phyloP scores from a whole-genome alignment of 805 yeast species.

The Kodamaea neixiangensis region DNA sequence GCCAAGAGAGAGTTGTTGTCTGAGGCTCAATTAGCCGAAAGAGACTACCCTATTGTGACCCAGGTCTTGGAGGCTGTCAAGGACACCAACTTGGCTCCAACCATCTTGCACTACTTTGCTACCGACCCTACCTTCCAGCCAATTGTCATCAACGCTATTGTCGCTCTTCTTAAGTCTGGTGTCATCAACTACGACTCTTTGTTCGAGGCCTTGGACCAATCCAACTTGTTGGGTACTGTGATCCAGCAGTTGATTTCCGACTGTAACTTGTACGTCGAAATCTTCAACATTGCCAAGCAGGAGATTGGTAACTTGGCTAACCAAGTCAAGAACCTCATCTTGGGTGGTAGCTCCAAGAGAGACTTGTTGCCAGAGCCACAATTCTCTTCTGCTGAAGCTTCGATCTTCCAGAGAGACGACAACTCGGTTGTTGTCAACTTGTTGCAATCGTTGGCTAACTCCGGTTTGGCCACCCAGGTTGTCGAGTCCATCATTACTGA shows the following conservation, averaged over 20 bases:
- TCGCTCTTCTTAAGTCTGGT: constrained; percentile 35
- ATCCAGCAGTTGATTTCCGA: constrained; percentile 38
- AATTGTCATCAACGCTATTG: constrained; percentile 28
- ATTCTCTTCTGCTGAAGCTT: constrained; percentile 5
- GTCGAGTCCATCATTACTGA: constrained; percentile 43
- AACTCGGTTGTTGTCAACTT: constrained; percentile 34
- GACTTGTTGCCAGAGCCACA: constrained; percentile 15
- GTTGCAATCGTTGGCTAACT: constrained; percentile 41
- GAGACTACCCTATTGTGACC: constrained; percentile 44
- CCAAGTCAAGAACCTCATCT: constrained; percentile 26
- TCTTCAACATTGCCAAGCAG: constrained; percentile 34
- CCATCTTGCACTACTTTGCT: constrained; percentile 34
- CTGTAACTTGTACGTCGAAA: constrained; percentile 38
- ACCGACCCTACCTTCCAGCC: constrained; percentile 27
- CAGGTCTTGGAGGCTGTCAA: constrained; percentile 39
- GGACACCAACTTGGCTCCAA: constrained; percentile 38
- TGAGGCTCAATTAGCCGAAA: constrained; percentile 25
- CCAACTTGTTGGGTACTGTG: constrained; percentile 36
- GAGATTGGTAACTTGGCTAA: constrained; percentile 26
- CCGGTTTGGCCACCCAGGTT: constrained; percentile 44
- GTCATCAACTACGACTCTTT: constrained; percentile 32
- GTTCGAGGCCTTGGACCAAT: constrained; percentile 38
- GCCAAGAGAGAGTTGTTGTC: constrained; percentile 31
- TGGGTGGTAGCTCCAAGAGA: constrained; percentile 22
- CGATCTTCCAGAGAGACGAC: constrained; percentile 20